These are phyloP conservation scores for Pseudocohnilembus persalinus DNA, from an alignment of 169 alveolate genomes.

Conservation along the genomic window DNA sequence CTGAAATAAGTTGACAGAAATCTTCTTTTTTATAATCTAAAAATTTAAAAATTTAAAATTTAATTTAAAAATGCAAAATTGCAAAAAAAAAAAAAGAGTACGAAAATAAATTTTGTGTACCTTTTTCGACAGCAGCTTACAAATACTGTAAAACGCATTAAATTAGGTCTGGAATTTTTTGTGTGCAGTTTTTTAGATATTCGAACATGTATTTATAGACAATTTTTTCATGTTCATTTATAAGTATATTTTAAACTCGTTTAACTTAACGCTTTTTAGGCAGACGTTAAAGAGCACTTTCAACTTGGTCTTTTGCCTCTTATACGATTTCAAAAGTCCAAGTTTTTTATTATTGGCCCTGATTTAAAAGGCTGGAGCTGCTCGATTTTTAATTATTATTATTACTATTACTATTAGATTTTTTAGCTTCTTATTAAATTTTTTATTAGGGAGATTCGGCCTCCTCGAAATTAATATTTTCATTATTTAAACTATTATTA, in stretches of 20 bases:
- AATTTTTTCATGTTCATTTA: not conserved
- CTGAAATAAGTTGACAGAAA: not conserved
- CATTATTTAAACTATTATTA: too few relatives aligned
- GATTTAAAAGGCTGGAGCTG: not conserved
- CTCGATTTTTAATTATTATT: not conserved
- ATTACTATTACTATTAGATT: not conserved
- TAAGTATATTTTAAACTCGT: too few relatives aligned
- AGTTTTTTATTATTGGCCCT: too few relatives aligned
- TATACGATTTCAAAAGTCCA: not conserved
- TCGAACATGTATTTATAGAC: not conserved
- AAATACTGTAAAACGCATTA: not conserved
- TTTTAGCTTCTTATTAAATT: too few relatives aligned
- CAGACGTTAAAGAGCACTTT: not conserved
- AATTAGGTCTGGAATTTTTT: not conserved
- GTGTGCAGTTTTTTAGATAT: not conserved
- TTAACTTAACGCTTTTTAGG: not conserved
- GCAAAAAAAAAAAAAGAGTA: not conserved
- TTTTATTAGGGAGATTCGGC: too few relatives aligned
- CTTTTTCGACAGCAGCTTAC: not conserved
- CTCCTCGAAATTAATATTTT: too few relatives aligned
- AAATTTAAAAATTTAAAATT: too few relatives aligned
- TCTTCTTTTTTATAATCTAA: not conserved
- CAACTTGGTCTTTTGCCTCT: not conserved
- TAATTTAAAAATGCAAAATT: too few relatives aligned
- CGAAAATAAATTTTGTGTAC: too few relatives aligned